These are phyloP conservation scores for Verbena officinalis DNA, from an alignment of 257 asterid species.

Conservation along the genomic window DNA sequence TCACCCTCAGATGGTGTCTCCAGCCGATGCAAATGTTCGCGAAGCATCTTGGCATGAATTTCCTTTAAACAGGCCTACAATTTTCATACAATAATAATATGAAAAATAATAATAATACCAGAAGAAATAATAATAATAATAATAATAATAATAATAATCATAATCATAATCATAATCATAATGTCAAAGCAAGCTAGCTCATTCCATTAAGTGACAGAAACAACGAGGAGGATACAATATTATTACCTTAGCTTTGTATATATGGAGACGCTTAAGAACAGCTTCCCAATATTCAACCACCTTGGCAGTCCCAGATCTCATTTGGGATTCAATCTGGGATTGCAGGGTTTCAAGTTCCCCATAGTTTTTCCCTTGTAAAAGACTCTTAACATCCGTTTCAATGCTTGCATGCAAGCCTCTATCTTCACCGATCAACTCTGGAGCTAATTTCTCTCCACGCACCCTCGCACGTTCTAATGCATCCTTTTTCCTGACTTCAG, in stretches of 20 bases:
- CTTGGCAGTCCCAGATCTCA: constrained; percentile 93
- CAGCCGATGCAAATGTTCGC: constrained; percentile 66
- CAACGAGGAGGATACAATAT: constrained; percentile 12
- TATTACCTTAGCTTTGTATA: constrained; percentile 89
- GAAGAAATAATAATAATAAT: no score
- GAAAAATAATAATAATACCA: no score
- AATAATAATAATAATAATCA: no score
- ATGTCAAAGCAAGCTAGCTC: constrained; percentile 25
- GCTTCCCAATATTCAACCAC: constrained; percentile 97
- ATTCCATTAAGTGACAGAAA: constrained; percentile 22
- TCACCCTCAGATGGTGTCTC: constrained; percentile 54
- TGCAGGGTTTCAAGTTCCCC: constrained; percentile 61
- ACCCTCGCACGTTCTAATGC: constrained; percentile 92
- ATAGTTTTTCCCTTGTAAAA: constrained; percentile 70
- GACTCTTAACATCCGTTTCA: constrained; percentile 79
- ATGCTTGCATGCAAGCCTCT: constrained; percentile 84
- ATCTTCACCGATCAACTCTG: constrained; percentile 82
- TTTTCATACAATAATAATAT: constrained; percentile 15
- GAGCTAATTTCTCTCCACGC: constrained; percentile 83
- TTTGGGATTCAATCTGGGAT: constrained; percentile 78
- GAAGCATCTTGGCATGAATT: constrained; percentile 85
- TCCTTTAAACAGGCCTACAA: constrained; percentile 85
- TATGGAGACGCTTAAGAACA: constrained; percentile 80
- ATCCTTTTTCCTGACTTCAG: constrained; percentile 84
- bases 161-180: no score